phyloP scores from a whole-genome alignment of 2,329 filamentous ascomycete genomes.

The Thielaviopsis musarum region DNA sequence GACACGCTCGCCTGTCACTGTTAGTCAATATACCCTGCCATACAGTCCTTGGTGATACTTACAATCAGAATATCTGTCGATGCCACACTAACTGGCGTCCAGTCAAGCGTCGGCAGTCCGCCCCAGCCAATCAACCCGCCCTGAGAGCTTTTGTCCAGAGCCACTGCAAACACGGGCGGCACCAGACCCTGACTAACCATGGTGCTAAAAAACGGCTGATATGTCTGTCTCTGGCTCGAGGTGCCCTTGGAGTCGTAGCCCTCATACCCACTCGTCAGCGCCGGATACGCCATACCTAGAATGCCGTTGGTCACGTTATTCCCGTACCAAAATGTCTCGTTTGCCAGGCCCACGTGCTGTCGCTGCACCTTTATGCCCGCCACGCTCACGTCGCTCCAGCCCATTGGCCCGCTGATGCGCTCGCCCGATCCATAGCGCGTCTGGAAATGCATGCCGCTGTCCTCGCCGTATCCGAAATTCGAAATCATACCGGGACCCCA shows the following conservation, averaged over 20 bases:
- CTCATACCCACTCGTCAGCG: constrained; percentile 30
- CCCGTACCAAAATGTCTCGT: constrained; percentile 32
- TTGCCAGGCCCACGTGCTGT: constrained; percentile 33
- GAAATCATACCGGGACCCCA: constrained; percentile 25
- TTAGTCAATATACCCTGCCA: not conserved
- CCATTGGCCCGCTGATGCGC: constrained; percentile 29
- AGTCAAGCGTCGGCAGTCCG: constrained; percentile 25
- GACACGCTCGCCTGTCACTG: constrained; percentile 27
- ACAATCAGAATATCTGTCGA: constrained; percentile 29
- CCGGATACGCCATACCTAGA: constrained; percentile 33
- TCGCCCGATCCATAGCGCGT: constrained; percentile 33
- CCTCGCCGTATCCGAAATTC: constrained; percentile 24
- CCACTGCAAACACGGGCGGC: constrained; percentile 30
- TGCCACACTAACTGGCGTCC: constrained; percentile 18
- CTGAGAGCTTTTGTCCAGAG: constrained; percentile 29
- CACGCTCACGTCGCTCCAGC: constrained; percentile 28
- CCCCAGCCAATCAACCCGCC: constrained; percentile 31
- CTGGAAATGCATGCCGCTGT: constrained; percentile 28
- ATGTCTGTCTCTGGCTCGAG: constrained; percentile 20
- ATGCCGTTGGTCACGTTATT: constrained; percentile 35
- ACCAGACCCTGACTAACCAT: constrained; percentile 29
- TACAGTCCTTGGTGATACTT: constrained; percentile 14
- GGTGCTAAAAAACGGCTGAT: constrained; percentile 31
- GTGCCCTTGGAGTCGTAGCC: constrained; percentile 3
- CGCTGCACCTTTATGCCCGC: constrained; percentile 27